These are phyloP conservation scores for Dacryopinax spathularia DNA, from an alignment of 768 basidiomycete genomes.

Conservation along the genomic window DNA sequence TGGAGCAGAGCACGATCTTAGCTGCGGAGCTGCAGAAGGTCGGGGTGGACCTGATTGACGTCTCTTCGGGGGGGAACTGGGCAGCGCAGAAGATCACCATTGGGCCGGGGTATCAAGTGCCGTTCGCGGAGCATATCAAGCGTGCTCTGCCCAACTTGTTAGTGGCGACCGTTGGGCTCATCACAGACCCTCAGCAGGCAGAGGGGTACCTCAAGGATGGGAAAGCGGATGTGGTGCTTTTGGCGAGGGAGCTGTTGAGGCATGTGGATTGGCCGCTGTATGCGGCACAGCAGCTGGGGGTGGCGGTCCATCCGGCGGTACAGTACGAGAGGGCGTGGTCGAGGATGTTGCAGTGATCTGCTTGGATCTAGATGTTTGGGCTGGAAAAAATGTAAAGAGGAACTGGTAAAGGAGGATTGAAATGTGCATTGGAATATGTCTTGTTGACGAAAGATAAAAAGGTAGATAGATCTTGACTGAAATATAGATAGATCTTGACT, in stretches of 20 bases:
- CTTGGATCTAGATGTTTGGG: neutral
- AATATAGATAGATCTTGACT: no score
- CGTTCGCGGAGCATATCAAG: conserved; percentile 53
- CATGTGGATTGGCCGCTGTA: conserved; percentile 49
- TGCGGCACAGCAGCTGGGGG: conserved; percentile 50
- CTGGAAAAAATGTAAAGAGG: no score
- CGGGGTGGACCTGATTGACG: conserved; percentile 67
- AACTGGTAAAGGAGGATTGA: no score
- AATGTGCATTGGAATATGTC: no score
- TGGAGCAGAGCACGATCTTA: conserved; percentile 56
- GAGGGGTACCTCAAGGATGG: conserved; percentile 51
- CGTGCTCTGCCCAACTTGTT: conserved; percentile 40
- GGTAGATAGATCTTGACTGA: no score
- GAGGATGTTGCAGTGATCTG: conserved; percentile 20
- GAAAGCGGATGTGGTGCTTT: conserved; percentile 52
- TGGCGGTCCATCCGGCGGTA: conserved; percentile 50
- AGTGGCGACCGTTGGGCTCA: conserved; percentile 56
- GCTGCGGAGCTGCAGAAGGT: conserved; percentile 40
- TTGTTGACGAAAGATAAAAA: no score
- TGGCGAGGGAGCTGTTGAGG: conserved; percentile 53
- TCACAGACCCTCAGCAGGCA: conserved; percentile 48
- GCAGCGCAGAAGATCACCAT: conserved; percentile 41
- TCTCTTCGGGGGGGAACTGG: conserved; percentile 54
- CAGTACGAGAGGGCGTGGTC: conserved; percentile 56
- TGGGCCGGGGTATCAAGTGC: conserved; percentile 51